Conservation (phyloP, 2,329 filamentous ascomycete genomes). For the Didymella exigua region DNA sequence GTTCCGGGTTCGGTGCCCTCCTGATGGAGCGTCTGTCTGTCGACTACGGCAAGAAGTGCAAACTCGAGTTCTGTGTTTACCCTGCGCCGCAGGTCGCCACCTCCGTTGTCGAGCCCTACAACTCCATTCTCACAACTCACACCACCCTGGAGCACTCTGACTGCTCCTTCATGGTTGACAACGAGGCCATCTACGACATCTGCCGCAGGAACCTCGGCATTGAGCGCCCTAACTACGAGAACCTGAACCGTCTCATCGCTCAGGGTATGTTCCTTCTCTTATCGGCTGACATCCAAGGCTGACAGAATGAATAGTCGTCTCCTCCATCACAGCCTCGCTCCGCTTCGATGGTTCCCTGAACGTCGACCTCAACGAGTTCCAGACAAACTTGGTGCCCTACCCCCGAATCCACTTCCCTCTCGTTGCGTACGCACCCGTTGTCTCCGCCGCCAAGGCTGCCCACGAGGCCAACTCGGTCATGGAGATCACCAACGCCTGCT, state of each 20-base stretch:
- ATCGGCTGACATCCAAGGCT: constrained; percentile 26
- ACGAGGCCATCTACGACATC: constrained; percentile 99
- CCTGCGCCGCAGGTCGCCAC: constrained; percentile 96
- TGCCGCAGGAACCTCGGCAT: constrained; percentile 97
- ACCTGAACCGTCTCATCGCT: constrained; percentile 97
- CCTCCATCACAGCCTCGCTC: constrained; percentile 96
- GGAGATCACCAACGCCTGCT: constrained; percentile 99
- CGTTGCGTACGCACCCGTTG: constrained; percentile 91
- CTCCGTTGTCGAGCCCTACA: constrained; percentile 98
- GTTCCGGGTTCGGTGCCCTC: constrained; percentile 96
- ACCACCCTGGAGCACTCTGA: constrained; percentile 99
- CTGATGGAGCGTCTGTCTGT: constrained; percentile 98
- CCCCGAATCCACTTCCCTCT: constrained; percentile 99
- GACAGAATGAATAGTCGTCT: constrained; percentile 70
- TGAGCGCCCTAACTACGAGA: constrained; percentile 97
- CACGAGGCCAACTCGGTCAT: constrained; percentile 98
- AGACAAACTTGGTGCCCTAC: constrained; percentile 99
- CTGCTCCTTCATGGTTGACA: constrained; percentile 99
- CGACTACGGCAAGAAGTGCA: constrained; percentile 99
- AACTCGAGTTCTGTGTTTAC: constrained; percentile 99
- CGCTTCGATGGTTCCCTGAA: constrained; percentile 98
- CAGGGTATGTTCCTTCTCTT: constrained; percentile 68
- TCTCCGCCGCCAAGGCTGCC: constrained; percentile 92
- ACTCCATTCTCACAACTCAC: constrained; percentile 98
- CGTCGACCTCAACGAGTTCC: constrained; percentile 99